Evolutionary conservation across 305 asterid species (phyloP).

Genomic region (Lippia alba): DNA sequence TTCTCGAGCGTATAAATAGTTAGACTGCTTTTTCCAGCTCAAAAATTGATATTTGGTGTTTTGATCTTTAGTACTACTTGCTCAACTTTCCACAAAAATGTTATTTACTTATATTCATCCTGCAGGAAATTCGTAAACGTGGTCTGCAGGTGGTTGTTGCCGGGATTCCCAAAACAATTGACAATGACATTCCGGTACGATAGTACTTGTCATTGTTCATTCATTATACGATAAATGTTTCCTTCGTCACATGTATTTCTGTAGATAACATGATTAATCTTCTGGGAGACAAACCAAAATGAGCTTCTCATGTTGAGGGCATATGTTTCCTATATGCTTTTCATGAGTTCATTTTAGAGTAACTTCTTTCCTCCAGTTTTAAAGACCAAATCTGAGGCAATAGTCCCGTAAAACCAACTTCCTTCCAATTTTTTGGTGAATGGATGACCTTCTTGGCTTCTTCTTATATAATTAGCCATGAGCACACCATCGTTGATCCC

Average conservation of each 20-base stretch:
- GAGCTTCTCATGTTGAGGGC: neutral
- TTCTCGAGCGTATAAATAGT: slow-evolving; percentile 1
- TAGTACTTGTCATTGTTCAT: slow-evolving; percentile 31
- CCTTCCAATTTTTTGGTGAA: slow-evolving; percentile 25
- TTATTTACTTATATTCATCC: slow-evolving; percentile 26
- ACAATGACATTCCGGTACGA: slow-evolving; percentile 87
- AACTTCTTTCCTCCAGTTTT: slow-evolving; percentile 11
- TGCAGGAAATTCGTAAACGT: slow-evolving; percentile 82
- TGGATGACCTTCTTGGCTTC: slow-evolving; percentile 19
- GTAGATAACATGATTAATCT: slow-evolving; percentile 32
- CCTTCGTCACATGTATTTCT: slow-evolving; percentile 21
- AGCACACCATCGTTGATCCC: slow-evolving; percentile 14
- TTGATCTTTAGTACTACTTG: neutral
- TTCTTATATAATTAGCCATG: neutral
- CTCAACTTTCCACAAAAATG: slow-evolving; percentile 22
- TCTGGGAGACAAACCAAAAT: slow-evolving; percentile 28
- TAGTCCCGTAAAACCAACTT: neutral
- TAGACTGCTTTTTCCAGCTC: slow-evolving; percentile 10
- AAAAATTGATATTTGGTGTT: slow-evolving; percentile 18
- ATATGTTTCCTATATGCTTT: neutral
- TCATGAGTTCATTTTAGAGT: slow-evolving; percentile 4
- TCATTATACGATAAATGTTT: slow-evolving; percentile 10
- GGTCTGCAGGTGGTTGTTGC: slow-evolving; percentile 84
- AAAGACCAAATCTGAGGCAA: slow-evolving; percentile 21
- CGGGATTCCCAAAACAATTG: slow-evolving; percentile 95